Evolutionary conservation across 768 basidiomycete species (phyloP), one percentile per base, ranked within the genome.

Genomic region (Sarcodon aspratus): DNA sequence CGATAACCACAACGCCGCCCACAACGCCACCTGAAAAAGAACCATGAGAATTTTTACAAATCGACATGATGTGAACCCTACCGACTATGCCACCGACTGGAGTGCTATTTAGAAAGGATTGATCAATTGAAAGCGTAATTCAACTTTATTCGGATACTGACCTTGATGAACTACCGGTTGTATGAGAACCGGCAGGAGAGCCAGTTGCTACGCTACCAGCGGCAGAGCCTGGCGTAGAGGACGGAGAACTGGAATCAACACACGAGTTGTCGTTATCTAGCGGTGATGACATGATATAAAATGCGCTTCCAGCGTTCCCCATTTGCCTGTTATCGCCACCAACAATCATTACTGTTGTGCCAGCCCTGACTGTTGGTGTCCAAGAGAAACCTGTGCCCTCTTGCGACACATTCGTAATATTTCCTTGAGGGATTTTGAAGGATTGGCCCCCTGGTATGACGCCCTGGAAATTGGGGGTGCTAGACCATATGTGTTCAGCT

Each of bases 391-490:
- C 86, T 7, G 74, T 75, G 9, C 83, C 82, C 52, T 76, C 59
- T 0, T 55, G 49, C 0, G 57, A 27, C 3, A 72, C 62, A 1
- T 45, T 51, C 5, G 82, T 74, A 17, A 82, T 60, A 2, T 58
- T 32, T 10, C 70, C 69, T 53, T 72, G 52, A 1, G 82, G 82
- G 42, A 90, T 74, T 6, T 68, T 55, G 59, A 89, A 86, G 0
- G 85, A 85, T 46, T 85, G 68, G 10, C 87, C 87, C 1, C 87
- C 88, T 1, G 88, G 88, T 33, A 90, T 88, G 38, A 87, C 69
- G 3, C 85, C 85, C 21, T 77, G 67, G 60, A 86, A 85, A 33
- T 61, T 71, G n/a, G 78, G 72, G 1, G 59, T 75, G 12, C 84
- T 84, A 51, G 36, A 7, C 44, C 0, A 40, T 18, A 38, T 40